Evolutionary conservation across 352 stramenopile species (phyloP).

Genomic region (Pythium aphanidermatum): DNA sequence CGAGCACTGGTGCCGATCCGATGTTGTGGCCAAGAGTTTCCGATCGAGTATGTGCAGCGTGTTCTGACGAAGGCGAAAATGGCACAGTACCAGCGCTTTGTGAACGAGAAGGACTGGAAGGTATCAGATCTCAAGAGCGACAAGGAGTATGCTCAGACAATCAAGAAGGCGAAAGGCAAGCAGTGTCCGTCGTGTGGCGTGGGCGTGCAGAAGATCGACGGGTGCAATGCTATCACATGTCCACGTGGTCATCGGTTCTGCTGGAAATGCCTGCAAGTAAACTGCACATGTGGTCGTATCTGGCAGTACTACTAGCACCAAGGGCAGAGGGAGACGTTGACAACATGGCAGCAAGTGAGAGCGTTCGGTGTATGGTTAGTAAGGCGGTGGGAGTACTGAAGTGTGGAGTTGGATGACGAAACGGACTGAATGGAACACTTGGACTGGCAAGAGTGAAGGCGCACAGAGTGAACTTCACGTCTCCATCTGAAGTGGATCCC

Average conservation of each 20-base stretch:
- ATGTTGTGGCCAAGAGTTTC: conserved; percentile 35
- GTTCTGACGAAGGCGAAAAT: conserved; percentile 9
- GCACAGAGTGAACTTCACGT: too few relatives aligned
- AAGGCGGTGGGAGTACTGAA: too few relatives aligned
- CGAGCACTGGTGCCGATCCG: conserved; percentile 29
- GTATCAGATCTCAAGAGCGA: conserved; percentile 19
- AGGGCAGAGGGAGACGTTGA: too few relatives aligned
- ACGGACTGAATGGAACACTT: too few relatives aligned
- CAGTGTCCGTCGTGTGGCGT: conserved; percentile 20
- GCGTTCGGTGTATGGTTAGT: too few relatives aligned
- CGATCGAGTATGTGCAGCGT: conserved; percentile 25
- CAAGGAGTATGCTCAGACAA: conserved; percentile 15
- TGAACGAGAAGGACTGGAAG: conserved; percentile 15
- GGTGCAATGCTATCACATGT: conserved; percentile 21
- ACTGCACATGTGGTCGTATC: conserved; percentile 20
- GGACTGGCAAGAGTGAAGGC: too few relatives aligned
- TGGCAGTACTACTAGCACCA: conserved; percentile 7
- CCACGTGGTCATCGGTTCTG: conserved; percentile 33
- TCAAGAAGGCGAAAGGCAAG: conserved; percentile 10
- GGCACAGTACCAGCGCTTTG: conserved; percentile 15
- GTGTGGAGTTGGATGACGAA: too few relatives aligned
- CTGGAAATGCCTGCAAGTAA: conserved; percentile 23
- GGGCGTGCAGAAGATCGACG: conserved; percentile 16
- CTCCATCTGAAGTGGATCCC: too few relatives aligned
- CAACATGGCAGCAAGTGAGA: too few relatives aligned